Conservation (phyloP, 1,284 basidiomycete genomes). For the Hemileccinum hortonii region DNA sequence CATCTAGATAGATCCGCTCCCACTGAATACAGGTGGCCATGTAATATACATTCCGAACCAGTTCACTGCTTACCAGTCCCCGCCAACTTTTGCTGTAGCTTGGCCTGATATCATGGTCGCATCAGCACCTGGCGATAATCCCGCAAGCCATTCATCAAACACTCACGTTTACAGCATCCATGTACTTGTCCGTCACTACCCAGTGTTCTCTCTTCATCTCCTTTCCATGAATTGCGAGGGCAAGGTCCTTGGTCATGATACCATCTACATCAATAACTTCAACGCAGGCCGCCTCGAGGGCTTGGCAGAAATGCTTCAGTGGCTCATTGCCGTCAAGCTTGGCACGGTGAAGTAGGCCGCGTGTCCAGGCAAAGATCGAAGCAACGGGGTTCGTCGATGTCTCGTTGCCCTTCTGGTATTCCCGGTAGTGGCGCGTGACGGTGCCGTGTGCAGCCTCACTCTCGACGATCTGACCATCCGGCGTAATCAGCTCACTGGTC, state of each 20-base stretch:
- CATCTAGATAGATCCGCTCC: conserved; percentile 25
- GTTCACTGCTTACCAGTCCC: conserved; percentile 21
- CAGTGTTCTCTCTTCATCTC: conserved; percentile 89
- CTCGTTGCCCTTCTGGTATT: conserved; percentile 94
- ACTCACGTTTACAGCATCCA: conserved; percentile 84
- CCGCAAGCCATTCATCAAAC: not conserved
- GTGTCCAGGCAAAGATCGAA: conserved; percentile 98
- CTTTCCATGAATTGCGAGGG: conserved; percentile 93
- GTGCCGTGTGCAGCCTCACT: conserved; percentile 95
- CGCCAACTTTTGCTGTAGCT: conserved; percentile 54
- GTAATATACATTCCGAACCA: not conserved
- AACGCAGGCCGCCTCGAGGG: conserved; percentile 86
- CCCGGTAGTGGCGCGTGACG: conserved; percentile 95
- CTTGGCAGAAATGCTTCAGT: conserved; percentile 74
- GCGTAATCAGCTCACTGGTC: conserved; percentile 96
- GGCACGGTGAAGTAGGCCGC: conserved; percentile 90
- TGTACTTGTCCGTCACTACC: conserved; percentile 88
- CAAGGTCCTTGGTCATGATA: conserved; percentile 97
- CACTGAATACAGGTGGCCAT: conserved; percentile 13
- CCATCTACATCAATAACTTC: conserved; percentile 90
- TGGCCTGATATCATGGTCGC: conserved; percentile 40
- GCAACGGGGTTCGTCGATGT: conserved; percentile 98
- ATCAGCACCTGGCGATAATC: conserved; percentile 14
- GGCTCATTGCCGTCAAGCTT: conserved; percentile 86
- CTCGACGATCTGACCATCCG: conserved; percentile 90